Base-by-base conservation (phyloP, 495 filamentous ascomycete genomes). In the Cercophora newfieldiana region DNA sequence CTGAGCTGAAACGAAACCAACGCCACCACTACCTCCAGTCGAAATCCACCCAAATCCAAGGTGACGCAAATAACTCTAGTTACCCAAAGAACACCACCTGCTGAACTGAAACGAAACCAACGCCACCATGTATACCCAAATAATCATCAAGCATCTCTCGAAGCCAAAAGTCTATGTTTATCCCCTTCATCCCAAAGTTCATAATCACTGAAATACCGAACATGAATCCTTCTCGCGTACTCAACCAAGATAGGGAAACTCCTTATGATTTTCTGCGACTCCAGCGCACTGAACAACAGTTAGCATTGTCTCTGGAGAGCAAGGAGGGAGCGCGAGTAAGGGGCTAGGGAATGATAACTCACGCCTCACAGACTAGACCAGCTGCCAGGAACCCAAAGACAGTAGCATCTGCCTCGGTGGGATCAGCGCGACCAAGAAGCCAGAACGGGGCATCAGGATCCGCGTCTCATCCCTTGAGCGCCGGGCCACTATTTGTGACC, bases 121-220 rank as follows among this genome's bases (percentile, higher is more conserved):
- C 16, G 48, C 48, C 48, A 51, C 6, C 48, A 6, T 51, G 6
- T 16, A 33, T 33, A 49, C n/a, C n/a, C n/a, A 57, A n/a, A 19
- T 18, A 7, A 57, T 18, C 6, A 25, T 12, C 12, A 55, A 55
- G 22, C 12, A 1, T 19, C 22, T 16, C 22, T 24, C 22, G 18
- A 55, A 18, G 29, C n/a, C 55, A 10, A 57, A 12, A 16, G 26
- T 33, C 55, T n/a, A 58, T 21, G 18, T 16, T 22, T 53, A 6
- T 33, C 12, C 8, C 55, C 12, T n/a, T 47, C 58, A 14, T 48
- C 31, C 58, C 58, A 60, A 12, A 7, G 5, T 2, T 60, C 58
- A 73, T 89, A 90, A 57, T 90, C 87, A 0, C 83, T 78, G 61
- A 89, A 89, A 67, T 85, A 90, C 0, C 62, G 57, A 24, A 82